Evolutionary conservation across 2,329 filamentous ascomycete genomes (phyloP).

Genomic region (Esteya vermicola): DNA sequence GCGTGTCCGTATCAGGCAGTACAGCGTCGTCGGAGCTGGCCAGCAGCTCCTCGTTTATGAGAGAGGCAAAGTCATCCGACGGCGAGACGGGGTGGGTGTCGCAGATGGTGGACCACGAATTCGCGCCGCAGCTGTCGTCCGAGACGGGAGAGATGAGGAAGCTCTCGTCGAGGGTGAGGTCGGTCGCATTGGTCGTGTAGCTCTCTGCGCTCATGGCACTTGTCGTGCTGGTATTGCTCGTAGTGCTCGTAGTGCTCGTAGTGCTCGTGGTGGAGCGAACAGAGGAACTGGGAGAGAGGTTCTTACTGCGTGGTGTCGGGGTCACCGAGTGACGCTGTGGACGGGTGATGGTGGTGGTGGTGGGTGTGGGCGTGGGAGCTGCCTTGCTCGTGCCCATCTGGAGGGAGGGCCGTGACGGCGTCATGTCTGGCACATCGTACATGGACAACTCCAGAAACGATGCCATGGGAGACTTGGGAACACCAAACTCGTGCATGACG

Average conservation of each 20-base stretch:
- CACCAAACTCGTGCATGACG: background rate
- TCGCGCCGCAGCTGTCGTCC: slow-evolving; percentile 23
- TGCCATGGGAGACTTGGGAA: background rate
- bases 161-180: slow-evolving; percentile 13
- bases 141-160: slow-evolving; percentile 32
- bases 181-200: slow-evolving; percentile 12
- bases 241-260: slow-evolving; percentile 13
- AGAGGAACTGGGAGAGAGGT: slow-evolving; percentile 31
- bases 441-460: background rate
- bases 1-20: too few relatives aligned
- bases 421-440: slow-evolving; percentile 1
- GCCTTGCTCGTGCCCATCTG: slow-evolving; percentile 27
- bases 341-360: too few relatives aligned
- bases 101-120: slow-evolving; percentile 24
- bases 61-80: slow-evolving; percentile 21
- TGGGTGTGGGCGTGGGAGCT: too few relatives aligned
- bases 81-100: slow-evolving; percentile 32
- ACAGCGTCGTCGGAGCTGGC: background rate
- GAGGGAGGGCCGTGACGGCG: slow-evolving; percentile 17
- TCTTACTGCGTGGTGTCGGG: slow-evolving; percentile 21
- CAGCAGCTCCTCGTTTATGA: slow-evolving; percentile 16
- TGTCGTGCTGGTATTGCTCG: slow-evolving; percentile 2
- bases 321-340: slow-evolving; percentile 13
- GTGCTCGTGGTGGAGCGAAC: slow-evolving; percentile 31
- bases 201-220: slow-evolving; percentile 15